These are phyloP conservation scores for Kodamaea laetipori DNA, from an alignment of 805 yeast genomes.

Conservation along the genomic window DNA sequence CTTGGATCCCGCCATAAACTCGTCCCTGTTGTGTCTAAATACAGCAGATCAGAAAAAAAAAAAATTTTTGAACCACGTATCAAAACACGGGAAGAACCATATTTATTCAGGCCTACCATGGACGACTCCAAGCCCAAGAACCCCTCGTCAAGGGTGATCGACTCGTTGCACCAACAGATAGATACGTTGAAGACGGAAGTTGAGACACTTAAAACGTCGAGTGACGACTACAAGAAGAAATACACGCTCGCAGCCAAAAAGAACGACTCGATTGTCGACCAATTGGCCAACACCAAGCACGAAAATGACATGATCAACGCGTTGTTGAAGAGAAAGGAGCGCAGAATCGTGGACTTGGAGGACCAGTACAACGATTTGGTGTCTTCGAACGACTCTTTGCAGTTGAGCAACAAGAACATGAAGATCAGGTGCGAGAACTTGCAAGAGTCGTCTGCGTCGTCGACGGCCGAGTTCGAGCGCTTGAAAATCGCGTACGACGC, in stretches of 20 bases:
- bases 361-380: constrained; percentile 51
- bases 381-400: constrained; percentile 49
- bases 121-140: constrained; percentile 13
- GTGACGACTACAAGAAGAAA: constrained; percentile 55
- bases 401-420: constrained; percentile 51
- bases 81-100: neutral
- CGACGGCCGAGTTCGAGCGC: constrained; percentile 55
- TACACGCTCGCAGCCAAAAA: constrained; percentile 48
- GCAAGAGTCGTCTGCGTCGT: constrained; percentile 46
- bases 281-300: constrained; percentile 69
- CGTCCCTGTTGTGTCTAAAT: too few species aligned
- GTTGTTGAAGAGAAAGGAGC: constrained; percentile 66
- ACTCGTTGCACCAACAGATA: constrained; percentile 51
- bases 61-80: neutral
- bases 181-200: constrained; percentile 49
- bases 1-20: too few species aligned
- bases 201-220: constrained; percentile 39
- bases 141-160: constrained; percentile 47
- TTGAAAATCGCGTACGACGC: constrained; percentile 62
- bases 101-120: neutral
- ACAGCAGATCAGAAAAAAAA: neutral
- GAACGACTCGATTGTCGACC: constrained; percentile 60
- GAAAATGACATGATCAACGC: constrained; percentile 76
- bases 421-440: constrained; percentile 51
- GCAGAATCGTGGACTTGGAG: constrained; percentile 69